Conservation (phyloP, 495 filamentous ascomycete genomes). For the Trichoderma parareesei region DNA sequence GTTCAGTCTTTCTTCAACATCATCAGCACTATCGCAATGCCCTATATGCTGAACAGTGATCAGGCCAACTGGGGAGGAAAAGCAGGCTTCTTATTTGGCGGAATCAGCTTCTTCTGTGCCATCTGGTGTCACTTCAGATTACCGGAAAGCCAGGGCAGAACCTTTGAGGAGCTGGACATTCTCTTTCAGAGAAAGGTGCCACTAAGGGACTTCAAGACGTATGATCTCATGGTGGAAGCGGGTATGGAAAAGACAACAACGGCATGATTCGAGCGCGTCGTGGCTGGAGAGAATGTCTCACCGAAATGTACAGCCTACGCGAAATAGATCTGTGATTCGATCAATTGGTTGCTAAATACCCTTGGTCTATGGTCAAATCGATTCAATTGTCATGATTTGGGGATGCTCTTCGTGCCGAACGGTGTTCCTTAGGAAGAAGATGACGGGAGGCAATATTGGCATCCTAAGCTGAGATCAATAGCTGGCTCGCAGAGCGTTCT, state of each 20-base stretch:
- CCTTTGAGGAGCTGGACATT: slow-evolving; percentile 50
- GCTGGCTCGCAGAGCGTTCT: too few relatives aligned
- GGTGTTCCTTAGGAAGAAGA: too few relatives aligned
- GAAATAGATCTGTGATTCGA: too few relatives aligned
- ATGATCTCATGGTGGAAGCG: neutral
- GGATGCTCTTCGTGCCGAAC: too few relatives aligned
- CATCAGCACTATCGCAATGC: slow-evolving; percentile 53
- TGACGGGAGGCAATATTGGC: too few relatives aligned
- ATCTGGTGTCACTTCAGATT: slow-evolving; percentile 47
- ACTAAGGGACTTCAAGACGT: slow-evolving; percentile 40
- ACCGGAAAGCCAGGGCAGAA: slow-evolving; percentile 52
- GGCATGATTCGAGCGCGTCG: neutral
- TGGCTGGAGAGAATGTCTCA: too few relatives aligned
- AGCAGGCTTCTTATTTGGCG: slow-evolving; percentile 61
- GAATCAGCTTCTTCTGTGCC: slow-evolving; percentile 36
- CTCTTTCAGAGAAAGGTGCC: slow-evolving; percentile 44
- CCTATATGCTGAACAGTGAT: slow-evolving; percentile 61
- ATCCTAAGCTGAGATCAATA: too few relatives aligned
- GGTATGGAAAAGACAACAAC: neutral
- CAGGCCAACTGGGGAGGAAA: slow-evolving; percentile 57
- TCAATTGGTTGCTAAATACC: too few relatives aligned
- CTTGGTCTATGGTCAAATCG: too few relatives aligned
- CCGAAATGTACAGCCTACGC: too few relatives aligned
- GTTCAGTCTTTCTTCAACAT: slow-evolving; percentile 51
- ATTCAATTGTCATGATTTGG: too few relatives aligned